These are phyloP conservation scores for Pseudomonodictys pantanalensis DNA, from an alignment of 495 filamentous ascomycete species.

Conservation along the genomic window DNA sequence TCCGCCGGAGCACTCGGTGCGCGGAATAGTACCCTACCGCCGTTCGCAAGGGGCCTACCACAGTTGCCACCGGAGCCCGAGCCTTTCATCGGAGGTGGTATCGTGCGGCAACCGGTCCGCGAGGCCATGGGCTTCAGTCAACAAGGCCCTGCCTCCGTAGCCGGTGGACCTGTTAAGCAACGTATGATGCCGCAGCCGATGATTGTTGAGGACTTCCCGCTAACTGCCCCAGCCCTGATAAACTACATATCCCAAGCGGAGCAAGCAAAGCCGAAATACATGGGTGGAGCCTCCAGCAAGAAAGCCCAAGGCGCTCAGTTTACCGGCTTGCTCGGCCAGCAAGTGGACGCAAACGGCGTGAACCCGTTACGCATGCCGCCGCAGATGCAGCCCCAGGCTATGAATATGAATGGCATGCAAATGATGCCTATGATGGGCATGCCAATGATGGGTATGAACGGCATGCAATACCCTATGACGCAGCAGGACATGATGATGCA, in stretches of 20 bases:
- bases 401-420: constrained; percentile 8
- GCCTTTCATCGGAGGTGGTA: constrained; percentile 64
- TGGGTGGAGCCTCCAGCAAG: constrained; percentile 25
- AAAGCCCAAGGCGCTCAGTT: constrained; percentile 2
- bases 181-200: constrained; percentile 5
- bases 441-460: constrained; percentile 24
- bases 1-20: constrained; percentile 46
- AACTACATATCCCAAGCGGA: constrained; percentile 20
- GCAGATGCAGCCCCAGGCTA: constrained; percentile 14
- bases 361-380: background rate
- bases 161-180: constrained; percentile 42
- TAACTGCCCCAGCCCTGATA: background rate
- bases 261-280: constrained; percentile 25
- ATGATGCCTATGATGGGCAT: background rate
- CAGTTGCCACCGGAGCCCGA: constrained; percentile 69
- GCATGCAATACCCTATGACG: constrained; percentile 12
- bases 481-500: constrained; percentile 15
- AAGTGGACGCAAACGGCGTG: constrained; percentile 25
- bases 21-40: no score
- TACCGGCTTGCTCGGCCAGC: constrained; percentile 15
- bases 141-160: constrained; percentile 55
- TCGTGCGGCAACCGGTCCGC: constrained; percentile 70
- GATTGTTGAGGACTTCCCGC: constrained; percentile 7
- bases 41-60: constrained; percentile 59
- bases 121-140: constrained; percentile 58